phyloP scores from a whole-genome alignment of 2,329 filamentous ascomycete species.

The Claviceps citrina region DNA sequence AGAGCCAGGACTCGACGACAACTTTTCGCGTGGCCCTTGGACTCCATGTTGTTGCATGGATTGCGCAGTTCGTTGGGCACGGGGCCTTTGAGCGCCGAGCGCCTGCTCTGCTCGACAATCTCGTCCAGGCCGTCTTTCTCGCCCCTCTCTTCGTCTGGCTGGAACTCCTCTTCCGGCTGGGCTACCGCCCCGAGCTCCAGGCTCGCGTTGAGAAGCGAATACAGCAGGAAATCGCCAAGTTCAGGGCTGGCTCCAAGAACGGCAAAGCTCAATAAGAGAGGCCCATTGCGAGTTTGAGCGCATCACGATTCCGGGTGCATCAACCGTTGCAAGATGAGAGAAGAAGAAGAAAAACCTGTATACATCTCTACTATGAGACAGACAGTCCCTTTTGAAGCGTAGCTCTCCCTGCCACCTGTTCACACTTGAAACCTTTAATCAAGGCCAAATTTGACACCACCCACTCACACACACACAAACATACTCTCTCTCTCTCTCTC shows the following conservation, averaged over 20 bases:
- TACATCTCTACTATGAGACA: not conserved
- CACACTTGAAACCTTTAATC: too few species aligned
- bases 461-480: too few species aligned
- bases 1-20: slow-evolving; percentile 35
- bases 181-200: slow-evolving; percentile 80
- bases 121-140: slow-evolving; percentile 80
- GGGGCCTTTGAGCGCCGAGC: slow-evolving; percentile 77
- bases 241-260: slow-evolving; percentile 42
- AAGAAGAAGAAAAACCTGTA: not conserved
- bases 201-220: slow-evolving; percentile 64
- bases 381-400: too few species aligned
- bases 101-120: slow-evolving; percentile 78
- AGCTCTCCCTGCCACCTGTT: too few species aligned
- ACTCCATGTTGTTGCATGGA: slow-evolving; percentile 62
- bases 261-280: slow-evolving; percentile 33
- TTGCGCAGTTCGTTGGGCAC: slow-evolving; percentile 83
- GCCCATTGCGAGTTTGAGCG: not conserved
- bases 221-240: slow-evolving; percentile 59
- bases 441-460: too few species aligned
- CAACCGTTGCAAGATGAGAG: not conserved
- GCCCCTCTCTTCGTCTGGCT: slow-evolving; percentile 97
- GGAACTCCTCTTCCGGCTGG: slow-evolving; percentile 76
- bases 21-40: slow-evolving; percentile 45
- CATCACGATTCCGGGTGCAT: not conserved
- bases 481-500: too few species aligned